Evolutionary conservation across 179 eudicot species (phyloP).

Genomic region (Actinidia arguta): DNA sequence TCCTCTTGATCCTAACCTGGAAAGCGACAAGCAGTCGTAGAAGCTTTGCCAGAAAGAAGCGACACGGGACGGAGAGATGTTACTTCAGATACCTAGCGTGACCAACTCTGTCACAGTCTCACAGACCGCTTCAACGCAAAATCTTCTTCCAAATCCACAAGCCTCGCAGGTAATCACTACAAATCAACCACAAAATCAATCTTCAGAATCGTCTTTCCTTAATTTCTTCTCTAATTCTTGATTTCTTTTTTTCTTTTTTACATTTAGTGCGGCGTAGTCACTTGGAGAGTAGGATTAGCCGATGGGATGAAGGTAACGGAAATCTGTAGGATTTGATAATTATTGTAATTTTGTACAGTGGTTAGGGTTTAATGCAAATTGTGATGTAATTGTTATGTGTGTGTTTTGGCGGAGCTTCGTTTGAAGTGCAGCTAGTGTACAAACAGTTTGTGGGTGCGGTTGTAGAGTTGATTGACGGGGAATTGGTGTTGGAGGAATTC

Average conservation of each 20-base stretch:
- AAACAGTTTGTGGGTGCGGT: constrained; percentile 78
- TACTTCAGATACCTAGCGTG: constrained; percentile 81
- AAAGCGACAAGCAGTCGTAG: no score
- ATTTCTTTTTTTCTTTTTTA: neutral
- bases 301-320: constrained; percentile 84
- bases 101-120: constrained; percentile 81
- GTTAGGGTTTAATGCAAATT: neutral
- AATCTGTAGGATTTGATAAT: neutral
- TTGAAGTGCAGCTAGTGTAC: constrained; percentile 82
- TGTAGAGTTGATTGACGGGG: constrained; percentile 79
- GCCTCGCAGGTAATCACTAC: constrained; percentile 44
- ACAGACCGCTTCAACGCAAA: constrained; percentile 82
- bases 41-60: no score
- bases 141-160: constrained; percentile 58
- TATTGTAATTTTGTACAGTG: neutral
- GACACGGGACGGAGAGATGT: constrained; percentile 33
- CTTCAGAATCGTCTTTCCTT: neutral
- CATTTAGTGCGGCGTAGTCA: constrained; percentile 47
- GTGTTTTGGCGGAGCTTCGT: constrained; percentile 59
- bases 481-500: constrained; percentile 76
- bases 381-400: neutral
- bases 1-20: no score
- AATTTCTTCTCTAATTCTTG: neutral
- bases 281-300: constrained; percentile 64
- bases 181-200: neutral